Evolutionary conservation across 1,284 basidiomycete genomes (phyloP).

Genomic region (Melampsora larici-populina): DNA sequence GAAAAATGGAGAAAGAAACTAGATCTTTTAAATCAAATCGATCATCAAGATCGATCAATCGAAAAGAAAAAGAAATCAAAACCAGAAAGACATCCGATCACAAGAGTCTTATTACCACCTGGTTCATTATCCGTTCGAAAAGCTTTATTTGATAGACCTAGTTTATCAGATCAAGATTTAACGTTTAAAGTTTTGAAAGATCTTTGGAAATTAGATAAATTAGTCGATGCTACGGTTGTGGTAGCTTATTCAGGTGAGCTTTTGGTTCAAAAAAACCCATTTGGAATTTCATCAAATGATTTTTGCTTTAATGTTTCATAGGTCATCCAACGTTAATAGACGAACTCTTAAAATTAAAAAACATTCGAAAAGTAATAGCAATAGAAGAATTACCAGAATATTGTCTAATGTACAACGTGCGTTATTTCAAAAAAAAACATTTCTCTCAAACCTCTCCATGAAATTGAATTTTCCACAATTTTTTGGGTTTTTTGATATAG

Average conservation of each 20-base stretch:
- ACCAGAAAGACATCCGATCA: conserved; percentile 1
- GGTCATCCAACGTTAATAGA: conserved; percentile 41
- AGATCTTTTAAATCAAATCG: neutral
- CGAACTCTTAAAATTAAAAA: conserved; percentile 38
- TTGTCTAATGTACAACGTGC: conserved; percentile 35
- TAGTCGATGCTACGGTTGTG: conserved; percentile 30
- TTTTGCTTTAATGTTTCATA: neutral
- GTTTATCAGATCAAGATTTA: neutral
- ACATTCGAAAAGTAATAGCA: conserved; percentile 43
- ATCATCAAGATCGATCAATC: neutral
- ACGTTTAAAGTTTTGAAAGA: conserved; percentile 18
- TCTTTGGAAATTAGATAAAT: conserved; percentile 28
- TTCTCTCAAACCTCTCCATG: neutral
- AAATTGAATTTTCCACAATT: neutral
- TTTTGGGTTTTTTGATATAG: neutral
- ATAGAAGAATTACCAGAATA: conserved; percentile 43
- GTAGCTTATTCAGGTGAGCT: conserved; percentile 29
- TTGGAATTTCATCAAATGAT: neutral
- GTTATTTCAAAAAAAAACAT: neutral
- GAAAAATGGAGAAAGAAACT: conserved; percentile 41
- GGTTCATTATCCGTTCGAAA: conserved; percentile 6
- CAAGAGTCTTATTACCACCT: neutral
- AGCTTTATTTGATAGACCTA: conserved; percentile 23
- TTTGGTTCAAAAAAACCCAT: neutral
- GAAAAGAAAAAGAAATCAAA: neutral